Evolutionary conservation across 2,329 filamentous ascomycete species (phyloP).

Genomic region (Aquanectria penicillioides): DNA sequence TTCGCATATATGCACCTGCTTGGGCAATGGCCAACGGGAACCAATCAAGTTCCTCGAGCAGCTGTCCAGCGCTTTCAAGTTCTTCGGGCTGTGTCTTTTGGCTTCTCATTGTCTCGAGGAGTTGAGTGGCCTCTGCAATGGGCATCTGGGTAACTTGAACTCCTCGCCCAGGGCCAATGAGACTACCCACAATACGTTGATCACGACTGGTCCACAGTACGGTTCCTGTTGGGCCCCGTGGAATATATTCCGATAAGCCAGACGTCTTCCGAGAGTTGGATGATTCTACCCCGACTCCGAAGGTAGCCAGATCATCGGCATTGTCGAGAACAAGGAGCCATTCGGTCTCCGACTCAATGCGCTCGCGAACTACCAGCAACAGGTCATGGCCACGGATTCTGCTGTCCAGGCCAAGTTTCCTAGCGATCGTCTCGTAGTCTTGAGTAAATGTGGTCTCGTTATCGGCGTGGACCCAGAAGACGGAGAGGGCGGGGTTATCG

Average conservation of each 20-base stretch:
- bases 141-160: slow-evolving; percentile 41
- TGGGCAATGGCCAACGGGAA: slow-evolving; percentile 47
- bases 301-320: slow-evolving; percentile 44
- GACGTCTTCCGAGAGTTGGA: background rate
- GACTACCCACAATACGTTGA: slow-evolving; percentile 36
- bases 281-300: slow-evolving; percentile 31
- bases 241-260: slow-evolving; percentile 38
- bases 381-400: slow-evolving; percentile 35
- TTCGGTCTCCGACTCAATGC: slow-evolving; percentile 25
- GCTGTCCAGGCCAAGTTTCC: slow-evolving; percentile 31
- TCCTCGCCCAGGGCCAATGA: slow-evolving; percentile 35
- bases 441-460: slow-evolving; percentile 43
- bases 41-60: slow-evolving; percentile 39
- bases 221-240: slow-evolving; percentile 36
- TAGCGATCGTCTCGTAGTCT: slow-evolving; percentile 45
- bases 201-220: slow-evolving; percentile 49
- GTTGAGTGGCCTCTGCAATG: slow-evolving; percentile 18
- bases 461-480: slow-evolving; percentile 52
- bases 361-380: slow-evolving; percentile 21
- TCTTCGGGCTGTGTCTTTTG: background rate
- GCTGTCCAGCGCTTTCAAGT: background rate
- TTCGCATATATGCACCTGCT: slow-evolving; percentile 45
- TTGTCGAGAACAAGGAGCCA: slow-evolving; percentile 50
- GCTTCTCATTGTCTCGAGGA: slow-evolving; percentile 6
- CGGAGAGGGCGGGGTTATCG: slow-evolving; percentile 35